Evolutionary conservation across 2,329 filamentous ascomycete genomes (phyloP), one percentile per base, ranked within the genome.

Genomic region (Xylariomycetidae sp.): DNA sequence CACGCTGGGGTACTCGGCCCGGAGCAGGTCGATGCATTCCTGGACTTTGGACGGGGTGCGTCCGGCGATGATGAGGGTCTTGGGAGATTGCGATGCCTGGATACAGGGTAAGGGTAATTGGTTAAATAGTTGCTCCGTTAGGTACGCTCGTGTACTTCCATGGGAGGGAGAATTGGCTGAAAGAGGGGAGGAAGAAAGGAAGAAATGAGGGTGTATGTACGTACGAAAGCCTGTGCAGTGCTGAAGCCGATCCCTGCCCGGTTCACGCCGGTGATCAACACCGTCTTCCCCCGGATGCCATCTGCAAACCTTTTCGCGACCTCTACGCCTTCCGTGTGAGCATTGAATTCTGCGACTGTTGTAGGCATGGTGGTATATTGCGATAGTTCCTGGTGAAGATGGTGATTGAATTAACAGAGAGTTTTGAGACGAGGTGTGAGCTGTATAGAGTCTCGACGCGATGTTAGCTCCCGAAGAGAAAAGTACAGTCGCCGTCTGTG

Each of bases 391-490:
- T 23, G 20, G 20, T 23, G n/a, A 23, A 23, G 20, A 8, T 8
- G 20, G n/a, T 23, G 2, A 41, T 55, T 1, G 74, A 77, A 39
- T 50, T 65, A 4, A 69, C 70, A 0, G n/a, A n/a, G n/a, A n/a
- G n/a, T n/a, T n/a, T n/a, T n/a, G n/a, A n/a, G n/a, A n/a, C n/a
- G n/a, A n/a, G n/a, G n/a, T n/a, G n/a, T n/a, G n/a, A n/a, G n/a
- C n/a, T n/a, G n/a, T n/a, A n/a, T n/a, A n/a, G n/a, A n/a, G n/a
- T n/a, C n/a, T n/a, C n/a, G n/a, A n/a, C n/a, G n/a, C n/a, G n/a
- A n/a, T n/a, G n/a, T n/a, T n/a, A n/a, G n/a, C n/a, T n/a, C n/a
- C n/a, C n/a, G n/a, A n/a, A n/a, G n/a, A n/a, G n/a, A n/a, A n/a
- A n/a, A n/a, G n/a, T n/a, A n/a, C n/a, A n/a, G n/a, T n/a, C n/a